Conservation (phyloP, 164 flowering plant species). For the Liriodendron chinense region DNA sequence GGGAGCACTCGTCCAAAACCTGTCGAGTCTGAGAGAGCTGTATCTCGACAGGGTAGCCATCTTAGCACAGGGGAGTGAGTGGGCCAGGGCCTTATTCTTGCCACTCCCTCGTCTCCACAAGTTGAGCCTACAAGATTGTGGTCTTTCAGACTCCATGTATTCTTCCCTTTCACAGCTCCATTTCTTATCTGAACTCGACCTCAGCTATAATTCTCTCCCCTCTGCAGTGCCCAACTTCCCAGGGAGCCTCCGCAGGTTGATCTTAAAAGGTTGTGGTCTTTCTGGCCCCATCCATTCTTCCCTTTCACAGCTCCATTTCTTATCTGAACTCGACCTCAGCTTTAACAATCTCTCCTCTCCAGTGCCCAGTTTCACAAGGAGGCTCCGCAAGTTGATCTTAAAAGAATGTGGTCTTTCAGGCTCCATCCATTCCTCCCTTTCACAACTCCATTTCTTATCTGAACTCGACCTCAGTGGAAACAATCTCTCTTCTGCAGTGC, state of each 20-base stretch:
- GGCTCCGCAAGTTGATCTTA: too few relatives aligned
- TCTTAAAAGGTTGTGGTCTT: slow-evolving; percentile 2
- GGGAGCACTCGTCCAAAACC: slow-evolving; percentile 20
- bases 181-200: neutral
- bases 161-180: neutral
- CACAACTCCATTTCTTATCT: too few relatives aligned
- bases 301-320: neutral
- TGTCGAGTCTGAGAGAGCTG: slow-evolving; percentile 25
- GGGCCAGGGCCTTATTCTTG: slow-evolving; percentile 22
- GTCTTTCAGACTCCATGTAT: slow-evolving; percentile 28
- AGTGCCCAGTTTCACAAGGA: too few relatives aligned
- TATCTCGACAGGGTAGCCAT: slow-evolving; percentile 33
- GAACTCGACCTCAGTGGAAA: too few relatives aligned
- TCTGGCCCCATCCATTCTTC: too few relatives aligned
- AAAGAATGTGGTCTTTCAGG: too few relatives aligned
- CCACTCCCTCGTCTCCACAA: slow-evolving; percentile 26
- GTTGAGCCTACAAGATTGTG: slow-evolving; percentile 28
- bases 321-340: neutral
- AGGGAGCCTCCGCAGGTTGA: neutral
- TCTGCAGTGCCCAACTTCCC: slow-evolving; percentile 28
- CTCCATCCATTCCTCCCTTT: too few relatives aligned
- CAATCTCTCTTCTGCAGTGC: too few relatives aligned
- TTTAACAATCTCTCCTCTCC: neutral
- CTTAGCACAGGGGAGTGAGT: slow-evolving; percentile 25
- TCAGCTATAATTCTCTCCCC: neutral